Evolutionary conservation across 192 early-diverging fungal genomes (phyloP), one percentile per base, ranked within the genome.

Genomic region (Globomyces pollinis-pini): DNA sequence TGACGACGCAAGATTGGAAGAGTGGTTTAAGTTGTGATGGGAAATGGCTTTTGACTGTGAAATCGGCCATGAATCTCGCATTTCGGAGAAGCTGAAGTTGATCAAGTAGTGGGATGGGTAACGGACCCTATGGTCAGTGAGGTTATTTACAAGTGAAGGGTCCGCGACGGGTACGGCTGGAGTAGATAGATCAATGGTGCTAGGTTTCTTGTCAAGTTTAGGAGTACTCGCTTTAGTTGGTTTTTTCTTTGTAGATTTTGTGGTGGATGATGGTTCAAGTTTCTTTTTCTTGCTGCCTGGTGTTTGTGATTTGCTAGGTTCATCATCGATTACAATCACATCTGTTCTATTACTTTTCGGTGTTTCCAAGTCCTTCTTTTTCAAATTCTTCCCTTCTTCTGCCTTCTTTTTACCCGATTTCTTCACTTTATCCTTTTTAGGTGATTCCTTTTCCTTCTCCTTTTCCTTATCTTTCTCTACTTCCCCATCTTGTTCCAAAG

Each of bases 1-100:
- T 20, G 16, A 12, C 24, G 13, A 33, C 55, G 12, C 15, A 15
- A 28, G 38, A 21, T 24, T 33, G 38, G 13, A 57, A 57, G 16
- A 31, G 32, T 26, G 55, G 55, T 44, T 57, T 57, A 3, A 57
- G 55, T 3, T 39, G 20, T 39, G 55, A 38, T 15, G 55, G 55
- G 16, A 57, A 57, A 16, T 31, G 38, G 15, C 38, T 57, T 16
- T 57, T 57, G 12, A 26, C 16, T 1, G 23, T 29, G 23, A 57
- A 57, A 5, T 26, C 23, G 2, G 26, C 38, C 18, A 39, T 57
- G 28, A 29, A 21, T 12, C 24, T 26, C 9, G 38, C 31, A 3
- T 20, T 23, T 6, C 55, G 23, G 4, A 57, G 16, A 11, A 39
- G 4, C 12, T 39, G 36, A 8, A 57, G 16, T 29, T 44, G 21